A percentile compares a stretch with the other conserved stretches of the same genome.
phyloP scores from a whole-genome alignment of 2,329 filamentous ascomycete species.

The Sclerotinia borealis region DNA sequence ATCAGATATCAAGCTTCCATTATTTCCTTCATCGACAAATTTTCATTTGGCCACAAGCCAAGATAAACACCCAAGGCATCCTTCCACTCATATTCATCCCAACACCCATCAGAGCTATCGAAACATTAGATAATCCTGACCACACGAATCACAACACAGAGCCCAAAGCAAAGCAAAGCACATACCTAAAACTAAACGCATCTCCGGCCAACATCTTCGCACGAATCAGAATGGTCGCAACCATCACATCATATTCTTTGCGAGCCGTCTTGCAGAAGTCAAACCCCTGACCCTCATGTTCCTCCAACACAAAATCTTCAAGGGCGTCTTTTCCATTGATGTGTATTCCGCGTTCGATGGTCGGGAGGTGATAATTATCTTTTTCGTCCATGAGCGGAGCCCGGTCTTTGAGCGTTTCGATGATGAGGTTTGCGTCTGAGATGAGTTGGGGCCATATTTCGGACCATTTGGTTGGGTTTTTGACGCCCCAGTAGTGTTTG shows the following conservation, averaged over 20 bases:
- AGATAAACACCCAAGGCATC: not conserved
- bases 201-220: not conserved
- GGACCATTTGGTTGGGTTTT: not conserved
- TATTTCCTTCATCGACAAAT: too few relatives aligned
- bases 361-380: not conserved
- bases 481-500: not conserved
- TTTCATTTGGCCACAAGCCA: not conserved
- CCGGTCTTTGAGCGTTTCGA: not conserved
- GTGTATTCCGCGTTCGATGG: not conserved
- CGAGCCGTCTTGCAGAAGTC: not conserved
- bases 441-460: not conserved
- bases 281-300: not conserved
- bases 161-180: too few relatives aligned
- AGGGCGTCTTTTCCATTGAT: not conserved
- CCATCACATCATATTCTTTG: not conserved
- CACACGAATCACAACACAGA: not conserved
- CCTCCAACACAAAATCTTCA: not conserved
- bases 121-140: not conserved
- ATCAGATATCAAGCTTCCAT: too few relatives aligned
- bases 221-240: not conserved
- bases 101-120: not conserved
- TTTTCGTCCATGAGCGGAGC: not conserved
- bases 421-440: not conserved
- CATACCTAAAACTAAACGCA: not conserved
- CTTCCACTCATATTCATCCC: not conserved